Percentiles rank a stretch among this genome's conserved stretches.
Conservation (phyloP, 306 rosid genomes). For the Vicia villosa region DNA sequence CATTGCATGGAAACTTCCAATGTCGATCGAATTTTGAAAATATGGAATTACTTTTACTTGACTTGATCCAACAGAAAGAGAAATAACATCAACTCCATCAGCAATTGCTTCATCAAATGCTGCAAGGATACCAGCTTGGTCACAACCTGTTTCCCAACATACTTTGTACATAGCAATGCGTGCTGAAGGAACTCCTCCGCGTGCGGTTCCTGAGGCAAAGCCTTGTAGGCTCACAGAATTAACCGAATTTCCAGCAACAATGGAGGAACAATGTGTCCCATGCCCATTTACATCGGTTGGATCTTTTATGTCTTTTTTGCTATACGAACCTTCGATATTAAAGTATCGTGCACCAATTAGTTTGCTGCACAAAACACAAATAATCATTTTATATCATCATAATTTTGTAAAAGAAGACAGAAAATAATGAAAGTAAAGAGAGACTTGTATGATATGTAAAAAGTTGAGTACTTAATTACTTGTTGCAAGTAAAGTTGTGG, state of each 20-base stretch:
- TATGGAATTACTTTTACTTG: neutral
- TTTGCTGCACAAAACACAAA: conserved; percentile 37
- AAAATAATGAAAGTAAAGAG: too few species aligned
- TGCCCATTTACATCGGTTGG: conserved; percentile 51
- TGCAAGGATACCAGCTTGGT: neutral
- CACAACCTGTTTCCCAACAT: conserved; percentile 16
- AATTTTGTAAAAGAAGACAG: too few species aligned
- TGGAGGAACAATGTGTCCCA: conserved; percentile 57
- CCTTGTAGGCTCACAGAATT: conserved; percentile 38
- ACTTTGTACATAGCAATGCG: conserved; percentile 41
- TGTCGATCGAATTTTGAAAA: conserved; percentile 29
- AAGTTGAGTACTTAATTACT: too few species aligned
- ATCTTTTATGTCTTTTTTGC: neutral
- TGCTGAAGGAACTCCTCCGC: conserved; percentile 46
- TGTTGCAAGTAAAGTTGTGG: conserved; percentile 54
- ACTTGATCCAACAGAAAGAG: conserved; percentile 32
- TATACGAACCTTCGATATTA: neutral
- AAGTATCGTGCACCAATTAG: conserved; percentile 55
- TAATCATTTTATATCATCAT: neutral
- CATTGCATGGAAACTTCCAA: conserved; percentile 68
- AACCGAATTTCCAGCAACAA: conserved; percentile 47
- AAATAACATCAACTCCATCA: conserved; percentile 57
- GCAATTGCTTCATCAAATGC: conserved; percentile 59
- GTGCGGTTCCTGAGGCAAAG: conserved; percentile 41
- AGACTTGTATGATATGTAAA: too few species aligned